phyloP scores from a whole-genome alignment of 331 rosid species.

The Dryas integrifolia region DNA sequence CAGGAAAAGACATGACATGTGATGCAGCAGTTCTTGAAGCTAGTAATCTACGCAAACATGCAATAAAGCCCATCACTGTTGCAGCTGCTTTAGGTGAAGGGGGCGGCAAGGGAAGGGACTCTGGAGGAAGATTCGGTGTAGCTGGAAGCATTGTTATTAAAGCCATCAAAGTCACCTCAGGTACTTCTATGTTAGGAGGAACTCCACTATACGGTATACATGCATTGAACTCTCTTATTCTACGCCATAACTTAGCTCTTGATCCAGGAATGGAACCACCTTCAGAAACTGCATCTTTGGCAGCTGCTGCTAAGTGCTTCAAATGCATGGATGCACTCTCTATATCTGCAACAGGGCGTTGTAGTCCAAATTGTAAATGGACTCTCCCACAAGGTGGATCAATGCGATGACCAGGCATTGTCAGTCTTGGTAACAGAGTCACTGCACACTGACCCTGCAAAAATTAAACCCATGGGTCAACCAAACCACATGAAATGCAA shows the following conservation, averaged over 20 bases:
- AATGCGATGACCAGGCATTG: slow-evolving; percentile 97
- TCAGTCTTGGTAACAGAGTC: slow-evolving; percentile 91
- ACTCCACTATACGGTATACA: slow-evolving; percentile 80
- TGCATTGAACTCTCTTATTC: slow-evolving; percentile 99
- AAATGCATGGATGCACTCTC: slow-evolving; percentile 84
- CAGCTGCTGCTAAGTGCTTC: slow-evolving; percentile 91
- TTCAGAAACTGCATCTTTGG: slow-evolving; percentile 98
- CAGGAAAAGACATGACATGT: slow-evolving; percentile 97
- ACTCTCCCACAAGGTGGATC: slow-evolving; percentile 98
- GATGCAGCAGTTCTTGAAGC: slow-evolving; percentile 93
- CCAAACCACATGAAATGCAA: slow-evolving; percentile 18
- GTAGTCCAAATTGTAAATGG: slow-evolving; percentile 71
- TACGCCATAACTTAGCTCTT: slow-evolving; percentile 98
- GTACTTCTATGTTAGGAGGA: slow-evolving; percentile 82
- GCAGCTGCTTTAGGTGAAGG: slow-evolving; percentile 99
- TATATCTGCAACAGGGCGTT: slow-evolving; percentile 53
- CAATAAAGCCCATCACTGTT: slow-evolving; percentile 91
- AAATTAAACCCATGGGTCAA: slow-evolving; percentile 41
- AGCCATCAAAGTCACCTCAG: slow-evolving; percentile 98
- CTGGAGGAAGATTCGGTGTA: slow-evolving; percentile 98
- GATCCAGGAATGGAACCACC: slow-evolving; percentile 98
- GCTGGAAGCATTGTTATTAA: slow-evolving; percentile 98
- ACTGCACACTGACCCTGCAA: slow-evolving; percentile 88
- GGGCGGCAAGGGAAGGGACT: slow-evolving; percentile 92
- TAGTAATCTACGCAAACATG: slow-evolving; percentile 87